Evolutionary conservation across 1,284 basidiomycete genomes (phyloP).

Genomic region (Dichomitus squalens): DNA sequence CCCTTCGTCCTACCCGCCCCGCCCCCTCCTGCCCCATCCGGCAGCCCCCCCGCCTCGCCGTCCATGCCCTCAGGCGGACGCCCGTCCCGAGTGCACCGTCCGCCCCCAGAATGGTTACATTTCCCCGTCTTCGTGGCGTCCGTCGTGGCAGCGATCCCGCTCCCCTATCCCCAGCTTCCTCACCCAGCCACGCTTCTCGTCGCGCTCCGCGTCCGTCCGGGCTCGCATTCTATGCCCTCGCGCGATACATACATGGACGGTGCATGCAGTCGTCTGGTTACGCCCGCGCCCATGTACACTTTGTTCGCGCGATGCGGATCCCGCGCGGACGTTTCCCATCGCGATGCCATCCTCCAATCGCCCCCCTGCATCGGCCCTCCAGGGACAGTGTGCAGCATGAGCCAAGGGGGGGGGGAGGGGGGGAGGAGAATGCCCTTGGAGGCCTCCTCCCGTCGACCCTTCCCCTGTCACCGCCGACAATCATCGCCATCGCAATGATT

Average conservation of each 20-base stretch:
- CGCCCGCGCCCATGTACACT: not conserved
- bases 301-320: not conserved
- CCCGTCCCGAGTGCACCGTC: not conserved
- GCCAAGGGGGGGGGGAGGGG: too few relatives aligned
- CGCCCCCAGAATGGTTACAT: slow-evolving; percentile 2
- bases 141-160: not conserved
- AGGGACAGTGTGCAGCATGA: too few relatives aligned
- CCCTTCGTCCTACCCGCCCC: not conserved
- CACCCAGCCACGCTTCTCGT: not conserved
- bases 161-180: too few relatives aligned
- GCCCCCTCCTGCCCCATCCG: not conserved
- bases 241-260: not conserved
- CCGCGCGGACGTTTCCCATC: not conserved
- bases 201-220: not conserved
- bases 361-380: too few relatives aligned
- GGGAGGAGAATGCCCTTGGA: too few relatives aligned
- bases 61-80: too few relatives aligned
- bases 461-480: not conserved
- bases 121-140: slow-evolving; percentile 10
- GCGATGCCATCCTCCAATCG: not conserved
- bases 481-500: slow-evolving; percentile 2
- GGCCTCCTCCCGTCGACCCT: not conserved
- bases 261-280: not conserved
- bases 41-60: not conserved
- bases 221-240: not conserved